A percentile compares a stretch with the other conserved stretches of the same genome.
Conservation (phyloP, 2,329 filamentous ascomycete species). For the Paecilomyces fulvus region DNA sequence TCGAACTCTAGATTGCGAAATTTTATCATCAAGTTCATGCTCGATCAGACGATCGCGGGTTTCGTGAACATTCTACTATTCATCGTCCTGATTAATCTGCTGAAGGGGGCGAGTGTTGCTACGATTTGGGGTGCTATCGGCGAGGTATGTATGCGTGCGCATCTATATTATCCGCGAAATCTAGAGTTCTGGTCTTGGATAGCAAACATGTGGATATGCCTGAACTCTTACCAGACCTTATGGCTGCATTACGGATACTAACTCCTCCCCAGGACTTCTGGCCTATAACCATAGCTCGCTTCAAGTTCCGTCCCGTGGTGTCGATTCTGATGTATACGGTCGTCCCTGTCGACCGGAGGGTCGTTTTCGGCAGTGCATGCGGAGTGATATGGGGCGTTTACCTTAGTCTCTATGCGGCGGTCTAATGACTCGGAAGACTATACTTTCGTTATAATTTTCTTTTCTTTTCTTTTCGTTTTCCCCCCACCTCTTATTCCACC, state of each 20-base stretch:
- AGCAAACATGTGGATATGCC: neutral
- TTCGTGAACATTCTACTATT: constrained; percentile 51
- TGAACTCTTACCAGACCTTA: neutral
- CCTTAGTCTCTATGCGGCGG: constrained; percentile 54
- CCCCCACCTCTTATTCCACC: neutral
- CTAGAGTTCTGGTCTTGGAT: constrained; percentile 4
- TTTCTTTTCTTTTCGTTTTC: neutral
- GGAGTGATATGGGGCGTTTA: constrained; percentile 70
- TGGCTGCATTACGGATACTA: neutral
- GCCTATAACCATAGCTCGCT: constrained; percentile 58
- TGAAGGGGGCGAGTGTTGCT: constrained; percentile 23
- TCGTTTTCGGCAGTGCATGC: constrained; percentile 62
- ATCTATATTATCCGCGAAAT: neutral
- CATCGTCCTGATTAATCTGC: constrained; percentile 44
- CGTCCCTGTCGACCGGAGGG: constrained; percentile 61
- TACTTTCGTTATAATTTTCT: neutral
- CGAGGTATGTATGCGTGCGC: constrained; percentile 18
- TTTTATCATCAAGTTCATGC: constrained; percentile 45
- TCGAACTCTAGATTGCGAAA: constrained; percentile 34
- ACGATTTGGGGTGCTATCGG: constrained; percentile 21
- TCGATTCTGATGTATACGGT: constrained; percentile 63
- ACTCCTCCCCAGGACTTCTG: constrained; percentile 46
- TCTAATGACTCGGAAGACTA: constrained; percentile 9
- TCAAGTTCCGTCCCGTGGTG: constrained; percentile 64
- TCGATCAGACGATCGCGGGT: constrained; percentile 51